These are phyloP conservation scores for Plasmodium gonderi DNA, from an alignment of 169 alveolate species.

Conservation along the genomic window DNA sequence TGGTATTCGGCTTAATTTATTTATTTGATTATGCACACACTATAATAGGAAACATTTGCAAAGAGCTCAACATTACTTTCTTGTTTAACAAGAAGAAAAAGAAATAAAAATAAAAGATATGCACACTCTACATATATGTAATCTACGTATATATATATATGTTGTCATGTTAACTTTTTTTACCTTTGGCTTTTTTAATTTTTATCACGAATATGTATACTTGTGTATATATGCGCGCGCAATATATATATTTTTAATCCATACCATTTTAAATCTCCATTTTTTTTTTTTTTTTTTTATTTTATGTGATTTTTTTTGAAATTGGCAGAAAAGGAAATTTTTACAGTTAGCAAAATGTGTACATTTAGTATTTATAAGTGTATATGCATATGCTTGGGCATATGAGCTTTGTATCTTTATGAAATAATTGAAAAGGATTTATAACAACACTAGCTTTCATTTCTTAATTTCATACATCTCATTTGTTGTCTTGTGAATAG, in stretches of 20 bases:
- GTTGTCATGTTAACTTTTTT: background rate
- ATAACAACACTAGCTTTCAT: background rate
- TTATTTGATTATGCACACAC: slow-evolving; percentile 60
- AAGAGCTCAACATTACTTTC: slow-evolving; percentile 45
- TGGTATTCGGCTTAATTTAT: slow-evolving; percentile 21
- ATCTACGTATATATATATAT: background rate
- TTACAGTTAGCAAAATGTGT: background rate
- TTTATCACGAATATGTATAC: background rate
- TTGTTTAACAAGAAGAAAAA: slow-evolving; percentile 34
- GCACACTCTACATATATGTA: background rate
- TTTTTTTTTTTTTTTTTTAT: slow-evolving; percentile 1
- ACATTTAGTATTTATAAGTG: background rate
- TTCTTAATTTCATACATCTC: background rate
- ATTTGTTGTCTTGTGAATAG: slow-evolving; percentile 4
- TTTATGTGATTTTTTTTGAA: slow-evolving; percentile 7
- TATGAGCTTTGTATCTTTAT: background rate
- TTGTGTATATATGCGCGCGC: background rate
- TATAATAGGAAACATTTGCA: slow-evolving; percentile 44
- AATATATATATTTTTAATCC: slow-evolving; percentile 19
- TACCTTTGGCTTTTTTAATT: slow-evolving; percentile 6
- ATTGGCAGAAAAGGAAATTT: background rate
- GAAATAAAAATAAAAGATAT: background rate
- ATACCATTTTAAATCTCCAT: background rate
- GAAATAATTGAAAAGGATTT: slow-evolving; percentile 7
- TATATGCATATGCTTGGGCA: background rate